phyloP scores from a whole-genome alignment of 129 eudicot genomes.

The Flaveria linearis region DNA sequence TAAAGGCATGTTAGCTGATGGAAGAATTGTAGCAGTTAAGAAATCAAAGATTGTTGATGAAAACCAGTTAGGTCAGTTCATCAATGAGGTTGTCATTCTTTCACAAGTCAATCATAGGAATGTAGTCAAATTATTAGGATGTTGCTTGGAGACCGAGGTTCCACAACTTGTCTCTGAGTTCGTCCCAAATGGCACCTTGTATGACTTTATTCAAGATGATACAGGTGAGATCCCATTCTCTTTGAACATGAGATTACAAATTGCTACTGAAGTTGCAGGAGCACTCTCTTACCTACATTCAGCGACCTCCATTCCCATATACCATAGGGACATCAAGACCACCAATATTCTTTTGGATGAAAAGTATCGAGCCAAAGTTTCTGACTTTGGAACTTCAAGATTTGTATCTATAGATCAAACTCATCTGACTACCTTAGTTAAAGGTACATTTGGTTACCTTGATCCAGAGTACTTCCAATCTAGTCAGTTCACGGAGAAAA shows the following conservation, averaged over 20 bases:
- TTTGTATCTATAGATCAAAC: conserved; percentile 13
- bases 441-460: conserved; percentile 16
- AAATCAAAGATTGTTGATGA: conserved; percentile 2
- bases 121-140: conserved; percentile 5
- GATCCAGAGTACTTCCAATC: conserved; percentile 19
- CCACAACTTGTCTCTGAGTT: conserved; percentile 7
- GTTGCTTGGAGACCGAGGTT: conserved; percentile 8
- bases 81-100: conserved; percentile 14
- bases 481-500: conserved; percentile 8
- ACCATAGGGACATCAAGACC: conserved; percentile 17
- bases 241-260: conserved; percentile 11
- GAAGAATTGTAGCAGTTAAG: conserved; percentile 14
- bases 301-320: conserved; percentile 14
- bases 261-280: conserved; percentile 14
- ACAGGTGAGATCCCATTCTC: neutral
- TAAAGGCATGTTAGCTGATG: conserved; percentile 16
- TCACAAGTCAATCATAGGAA: conserved; percentile 19
- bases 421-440: conserved; percentile 8
- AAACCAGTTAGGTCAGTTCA: neutral
- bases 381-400: conserved; percentile 20
- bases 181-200: conserved; percentile 4
- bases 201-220: conserved; percentile 5
- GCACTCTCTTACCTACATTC: conserved; percentile 13
- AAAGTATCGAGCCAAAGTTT: conserved; percentile 12
- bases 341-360: conserved; percentile 15